Percentiles rank a stretch among this genome's conserved stretches.
Conservation (phyloP, 352 stramenopile genomes). For the Globisporangium lucens region DNA sequence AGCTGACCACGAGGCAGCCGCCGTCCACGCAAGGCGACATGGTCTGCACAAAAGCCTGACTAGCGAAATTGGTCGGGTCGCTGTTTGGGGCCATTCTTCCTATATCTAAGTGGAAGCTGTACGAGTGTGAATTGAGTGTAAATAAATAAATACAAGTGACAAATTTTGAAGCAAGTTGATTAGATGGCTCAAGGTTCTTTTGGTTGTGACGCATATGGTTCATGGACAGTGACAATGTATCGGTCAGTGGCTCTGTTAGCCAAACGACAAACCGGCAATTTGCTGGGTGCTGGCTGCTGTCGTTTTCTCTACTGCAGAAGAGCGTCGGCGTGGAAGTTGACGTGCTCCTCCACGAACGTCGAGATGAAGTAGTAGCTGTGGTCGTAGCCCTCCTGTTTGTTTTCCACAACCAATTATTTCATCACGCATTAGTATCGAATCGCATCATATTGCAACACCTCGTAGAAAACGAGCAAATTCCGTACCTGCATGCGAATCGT, state of each 20-base stretch:
- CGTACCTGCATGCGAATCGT: conserved; percentile 71
- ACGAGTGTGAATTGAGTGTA: neutral
- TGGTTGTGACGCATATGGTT: neutral
- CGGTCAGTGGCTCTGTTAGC: too few species aligned
- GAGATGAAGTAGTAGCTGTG: conserved; percentile 98
- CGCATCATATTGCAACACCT: neutral
- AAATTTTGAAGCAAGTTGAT: conserved; percentile 6
- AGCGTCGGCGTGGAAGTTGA: conserved; percentile 91
- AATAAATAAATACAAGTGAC: neutral
- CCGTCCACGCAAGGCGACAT: neutral
- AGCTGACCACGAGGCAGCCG: neutral
- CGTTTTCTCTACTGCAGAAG: conserved; percentile 47
- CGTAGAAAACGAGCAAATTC: neutral
- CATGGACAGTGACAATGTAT: neutral
- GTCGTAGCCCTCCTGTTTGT: conserved; percentile 89
- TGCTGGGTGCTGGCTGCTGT: neutral
- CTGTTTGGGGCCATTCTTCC: neutral
- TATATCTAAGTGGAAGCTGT: conserved; percentile 3
- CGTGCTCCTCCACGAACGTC: conserved; percentile 95
- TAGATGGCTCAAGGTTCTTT: neutral
- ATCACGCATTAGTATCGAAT: neutral
- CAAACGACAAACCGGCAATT: neutral
- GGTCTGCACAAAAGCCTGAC: conserved; percentile 6
- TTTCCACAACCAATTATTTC: neutral
- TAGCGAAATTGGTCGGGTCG: neutral